Base-by-base conservation (phyloP, 2,329 filamentous ascomycete genomes). In the Penicillium sp. region DNA sequence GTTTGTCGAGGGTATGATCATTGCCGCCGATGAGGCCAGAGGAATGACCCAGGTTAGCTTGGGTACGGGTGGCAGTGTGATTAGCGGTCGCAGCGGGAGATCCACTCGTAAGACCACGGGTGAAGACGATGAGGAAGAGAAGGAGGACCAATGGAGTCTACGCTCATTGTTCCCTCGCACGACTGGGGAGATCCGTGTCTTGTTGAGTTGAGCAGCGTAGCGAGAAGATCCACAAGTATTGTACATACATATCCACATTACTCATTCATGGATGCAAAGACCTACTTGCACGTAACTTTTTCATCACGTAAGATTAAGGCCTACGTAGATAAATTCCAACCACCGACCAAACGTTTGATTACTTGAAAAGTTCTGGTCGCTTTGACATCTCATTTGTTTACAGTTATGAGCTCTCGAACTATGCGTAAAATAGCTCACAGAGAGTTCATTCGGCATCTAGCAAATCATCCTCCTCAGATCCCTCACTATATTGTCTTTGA, bases 81-180 rank as follows among this genome's bases (percentile, higher is more conserved):
- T 64, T 8, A 66, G 58, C 61, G 59, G 63, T 27, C 59, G 49
- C 16, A 66, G 64, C 56, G 59, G 58, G 39, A 56, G 52, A 52
- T 62, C 60, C 33, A 52, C 58, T 19, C 62, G 56, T 48, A 63
- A 59, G 44, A 57, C 58, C 52, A 55, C 59, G 33, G 46, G 76
- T n/a, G 59, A 54, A 19, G 61, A 56, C 4, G 72, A 73, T 3
- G 73, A 71, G 26, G 73, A 75, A 16, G 71, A 74, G 2, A 70
- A 69, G 8, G 69, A 69, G 42, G 66, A 68, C 19, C 61, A 66
- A 22, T 71, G 64, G 65, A 74, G 68, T 48, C 68, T 88, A 60
- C 79, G 83, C 60, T 79, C 83, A 52, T 66, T 86, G 24, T 88
- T 87, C 71, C 85, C 85, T n/a, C 77, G 86, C 60, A 88, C 85